Conservation (phyloP, 2,329 filamentous ascomycete genomes). For the Fulvia fulva region DNA sequence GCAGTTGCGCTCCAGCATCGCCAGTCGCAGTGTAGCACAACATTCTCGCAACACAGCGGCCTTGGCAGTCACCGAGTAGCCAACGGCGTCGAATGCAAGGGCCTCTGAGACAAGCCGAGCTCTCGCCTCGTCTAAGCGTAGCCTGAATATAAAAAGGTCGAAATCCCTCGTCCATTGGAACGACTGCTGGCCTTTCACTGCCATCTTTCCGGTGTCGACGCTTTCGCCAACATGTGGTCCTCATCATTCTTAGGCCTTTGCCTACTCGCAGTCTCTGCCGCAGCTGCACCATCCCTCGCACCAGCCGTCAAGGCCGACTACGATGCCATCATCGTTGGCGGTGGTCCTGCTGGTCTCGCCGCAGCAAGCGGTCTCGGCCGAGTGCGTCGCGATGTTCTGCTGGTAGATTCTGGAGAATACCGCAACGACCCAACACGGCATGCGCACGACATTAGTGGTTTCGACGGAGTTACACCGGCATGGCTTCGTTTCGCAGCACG, state of each 20-base stretch:
- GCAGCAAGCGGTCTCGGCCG: slow-evolving; percentile 23
- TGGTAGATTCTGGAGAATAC: slow-evolving; percentile 22
- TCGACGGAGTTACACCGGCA: slow-evolving; percentile 24
- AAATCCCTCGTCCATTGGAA: background rate
- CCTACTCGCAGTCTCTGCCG: background rate
- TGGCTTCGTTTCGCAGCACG: slow-evolving; percentile 18
- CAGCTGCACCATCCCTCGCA: slow-evolving; percentile 3
- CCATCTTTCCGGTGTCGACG: background rate
- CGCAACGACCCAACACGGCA: slow-evolving; percentile 24
- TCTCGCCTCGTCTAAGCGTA: background rate
- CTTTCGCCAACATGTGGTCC: background rate
- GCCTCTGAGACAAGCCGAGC: background rate
- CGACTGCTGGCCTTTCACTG: background rate
- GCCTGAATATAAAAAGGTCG: background rate
- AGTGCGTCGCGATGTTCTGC: slow-evolving; percentile 20
- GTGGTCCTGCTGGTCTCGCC: slow-evolving; percentile 23
- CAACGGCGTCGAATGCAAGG: background rate
- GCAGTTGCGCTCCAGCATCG: too few species aligned
- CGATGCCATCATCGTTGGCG: slow-evolving; percentile 16
- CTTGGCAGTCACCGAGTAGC: background rate
- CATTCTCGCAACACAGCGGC: background rate
- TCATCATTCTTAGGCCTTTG: background rate
- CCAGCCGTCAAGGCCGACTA: slow-evolving; percentile 8
- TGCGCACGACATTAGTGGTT: slow-evolving; percentile 20
- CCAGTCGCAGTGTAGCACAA: too few species aligned